Conservation (phyloP, 1,139 yeast species). For the Chernovozyma sophiae-reginae region DNA sequence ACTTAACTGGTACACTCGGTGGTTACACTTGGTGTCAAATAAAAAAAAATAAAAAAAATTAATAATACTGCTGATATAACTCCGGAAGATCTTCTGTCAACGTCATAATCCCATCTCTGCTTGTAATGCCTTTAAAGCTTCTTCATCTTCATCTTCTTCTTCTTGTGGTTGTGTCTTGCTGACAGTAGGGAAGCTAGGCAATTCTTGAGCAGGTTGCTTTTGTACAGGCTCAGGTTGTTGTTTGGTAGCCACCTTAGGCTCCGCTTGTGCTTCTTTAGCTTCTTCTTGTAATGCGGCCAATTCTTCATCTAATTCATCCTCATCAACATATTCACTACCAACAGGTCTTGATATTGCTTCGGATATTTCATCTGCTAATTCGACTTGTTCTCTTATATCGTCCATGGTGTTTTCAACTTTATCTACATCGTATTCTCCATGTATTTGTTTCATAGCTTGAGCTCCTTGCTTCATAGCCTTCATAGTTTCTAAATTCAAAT, state of each 20-base stretch:
- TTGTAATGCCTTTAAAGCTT: conserved; percentile 81
- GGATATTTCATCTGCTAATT: conserved; percentile 88
- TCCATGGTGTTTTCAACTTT: conserved; percentile 99
- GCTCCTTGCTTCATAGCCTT: conserved; percentile 99
- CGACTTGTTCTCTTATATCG: conserved; percentile 94
- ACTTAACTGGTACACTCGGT: too few relatives aligned
- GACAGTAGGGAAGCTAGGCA: conserved; percentile 51
- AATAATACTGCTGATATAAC: too few relatives aligned
- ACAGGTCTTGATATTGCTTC: conserved; percentile 94
- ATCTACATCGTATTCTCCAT: conserved; percentile 91
- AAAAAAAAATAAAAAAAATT: too few relatives aligned
- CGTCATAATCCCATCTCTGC: conserved; percentile 83
- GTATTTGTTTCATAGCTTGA: conserved; percentile 92
- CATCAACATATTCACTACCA: conserved; percentile 71
- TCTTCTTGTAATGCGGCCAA: conserved; percentile 86
- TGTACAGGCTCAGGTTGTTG: conserved; percentile 15
- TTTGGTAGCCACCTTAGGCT: conserved; percentile 19
- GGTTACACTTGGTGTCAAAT: too few relatives aligned
- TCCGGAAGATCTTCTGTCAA: too few relatives aligned
- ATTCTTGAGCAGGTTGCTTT: conserved; percentile 18
- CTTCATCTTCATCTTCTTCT: conserved; percentile 85
- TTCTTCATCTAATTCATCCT: conserved; percentile 87
- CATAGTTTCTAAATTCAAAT: conserved; percentile 95
- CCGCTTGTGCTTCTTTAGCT: conserved; percentile 39
- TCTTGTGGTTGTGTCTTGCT: conserved; percentile 32